phyloP scores from a whole-genome alignment of 2,329 filamentous ascomycete genomes.

The Scedosporium aurantiacum region DNA sequence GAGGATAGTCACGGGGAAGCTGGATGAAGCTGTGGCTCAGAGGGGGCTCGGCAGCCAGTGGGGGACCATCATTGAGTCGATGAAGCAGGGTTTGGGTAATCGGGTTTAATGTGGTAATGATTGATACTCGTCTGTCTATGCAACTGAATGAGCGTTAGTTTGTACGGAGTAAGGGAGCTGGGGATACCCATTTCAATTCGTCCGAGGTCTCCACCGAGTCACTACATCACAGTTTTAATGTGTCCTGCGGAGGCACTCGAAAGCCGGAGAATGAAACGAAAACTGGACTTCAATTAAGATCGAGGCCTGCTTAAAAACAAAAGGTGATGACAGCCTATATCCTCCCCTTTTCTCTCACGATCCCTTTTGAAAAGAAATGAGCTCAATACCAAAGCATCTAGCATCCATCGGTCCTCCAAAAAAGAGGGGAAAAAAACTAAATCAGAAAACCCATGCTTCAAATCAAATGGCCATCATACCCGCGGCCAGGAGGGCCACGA shows the following conservation, averaged over 20 bases:
- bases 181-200: not conserved
- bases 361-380: not conserved
- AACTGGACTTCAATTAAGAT: not conserved
- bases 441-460: not conserved
- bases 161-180: not conserved
- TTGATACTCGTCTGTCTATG: not conserved
- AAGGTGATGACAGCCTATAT: not conserved
- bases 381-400: no score
- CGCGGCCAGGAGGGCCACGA: not conserved
- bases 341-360: not conserved
- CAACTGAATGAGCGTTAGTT: not conserved
- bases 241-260: not conserved
- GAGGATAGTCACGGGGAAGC: constrained; percentile 55
- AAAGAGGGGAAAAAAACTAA: no score
- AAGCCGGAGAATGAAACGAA: not conserved
- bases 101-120: not conserved
- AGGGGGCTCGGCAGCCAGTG: constrained; percentile 33
- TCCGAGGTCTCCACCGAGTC: not conserved
- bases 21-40: constrained; percentile 34
- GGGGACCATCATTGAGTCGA: constrained; percentile 39
- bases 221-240: not conserved
- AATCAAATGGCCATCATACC: not conserved
- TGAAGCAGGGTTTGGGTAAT: constrained; percentile 30
- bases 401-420: not conserved
- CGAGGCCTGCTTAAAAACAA: not conserved